phyloP scores from a whole-genome alignment of 2,329 filamentous ascomycete genomes.

The Aspergillus tamarii region DNA sequence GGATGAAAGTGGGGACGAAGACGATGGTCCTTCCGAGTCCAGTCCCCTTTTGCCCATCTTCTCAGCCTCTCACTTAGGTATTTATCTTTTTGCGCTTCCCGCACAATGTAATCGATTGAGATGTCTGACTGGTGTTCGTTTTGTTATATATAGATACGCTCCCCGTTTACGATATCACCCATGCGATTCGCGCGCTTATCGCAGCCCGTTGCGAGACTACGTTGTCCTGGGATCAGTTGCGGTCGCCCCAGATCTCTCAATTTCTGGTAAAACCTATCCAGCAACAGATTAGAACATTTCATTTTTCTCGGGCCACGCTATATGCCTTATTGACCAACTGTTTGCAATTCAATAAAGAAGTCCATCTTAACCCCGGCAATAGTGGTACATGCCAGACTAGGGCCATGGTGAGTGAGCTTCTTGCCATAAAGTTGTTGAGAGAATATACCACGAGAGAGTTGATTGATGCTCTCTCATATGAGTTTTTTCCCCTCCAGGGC shows the following conservation, averaged over 20 bases:
- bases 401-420: constrained; percentile 84
- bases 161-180: constrained; percentile 87
- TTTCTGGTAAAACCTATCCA: constrained; percentile 96
- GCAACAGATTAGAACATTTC: constrained; percentile 78
- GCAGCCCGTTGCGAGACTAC: constrained; percentile 87
- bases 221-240: constrained; percentile 89
- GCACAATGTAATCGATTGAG: not conserved
- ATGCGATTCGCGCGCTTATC: constrained; percentile 84
- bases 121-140: not conserved
- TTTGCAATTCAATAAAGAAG: constrained; percentile 89
- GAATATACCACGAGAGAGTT: constrained; percentile 88
- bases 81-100: constrained; percentile 8
- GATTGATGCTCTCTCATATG: constrained; percentile 92
- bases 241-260: constrained; percentile 93
- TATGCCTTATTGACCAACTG: constrained; percentile 94
- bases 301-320: constrained; percentile 83
- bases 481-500: constrained; percentile 90
- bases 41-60: constrained; percentile 74
- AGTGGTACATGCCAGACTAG: constrained; percentile 81
- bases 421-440: constrained; percentile 86
- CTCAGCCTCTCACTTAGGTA: constrained; percentile 76
- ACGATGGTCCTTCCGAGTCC: constrained; percentile 49
- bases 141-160: constrained; percentile 66
- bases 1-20: constrained; percentile 45
- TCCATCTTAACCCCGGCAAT: constrained; percentile 78